A percentile compares a stretch with the other conserved stretches of the same genome.
Evolutionary conservation across 768 basidiomycete genomes (phyloP).

Genomic region (Paxillus rubicundulus): DNA sequence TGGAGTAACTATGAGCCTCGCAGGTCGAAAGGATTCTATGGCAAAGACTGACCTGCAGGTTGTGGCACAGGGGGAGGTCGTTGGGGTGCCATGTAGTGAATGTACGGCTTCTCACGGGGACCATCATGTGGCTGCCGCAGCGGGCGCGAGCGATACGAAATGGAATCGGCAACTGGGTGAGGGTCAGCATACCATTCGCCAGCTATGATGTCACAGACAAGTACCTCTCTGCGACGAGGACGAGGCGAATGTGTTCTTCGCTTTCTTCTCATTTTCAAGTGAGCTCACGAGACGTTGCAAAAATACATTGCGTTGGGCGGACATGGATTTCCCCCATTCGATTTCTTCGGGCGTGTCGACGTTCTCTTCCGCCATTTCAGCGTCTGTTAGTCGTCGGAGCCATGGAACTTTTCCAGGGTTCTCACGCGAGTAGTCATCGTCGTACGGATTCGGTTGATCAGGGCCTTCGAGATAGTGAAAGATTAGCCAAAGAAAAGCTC

Average conservation of each 20-base stretch:
- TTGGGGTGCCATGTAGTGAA: constrained; percentile 33
- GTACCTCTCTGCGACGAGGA: constrained; percentile 25
- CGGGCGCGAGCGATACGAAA: constrained; percentile 25
- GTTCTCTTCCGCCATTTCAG: constrained; percentile 65
- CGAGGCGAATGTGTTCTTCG: constrained; percentile 36
- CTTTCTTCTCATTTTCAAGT: constrained; percentile 50
- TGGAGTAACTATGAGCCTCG: constrained; percentile 11
- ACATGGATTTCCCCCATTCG: constrained; percentile 76
- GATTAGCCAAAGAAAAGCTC: constrained; percentile 80
- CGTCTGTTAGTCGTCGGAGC: constrained; percentile 51
- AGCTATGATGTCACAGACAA: background rate
- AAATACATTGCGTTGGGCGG: constrained; percentile 65
- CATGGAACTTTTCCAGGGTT: constrained; percentile 64
- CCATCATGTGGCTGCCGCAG: constrained; percentile 23
- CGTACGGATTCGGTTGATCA: constrained; percentile 67
- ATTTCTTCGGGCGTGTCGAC: constrained; percentile 76
- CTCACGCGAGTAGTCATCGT: constrained; percentile 57
- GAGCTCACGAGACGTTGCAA: constrained; percentile 65
- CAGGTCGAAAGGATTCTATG: background rate
- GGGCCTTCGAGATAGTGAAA: constrained; percentile 78
- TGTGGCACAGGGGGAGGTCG: constrained; percentile 18
- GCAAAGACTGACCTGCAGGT: constrained; percentile 20
- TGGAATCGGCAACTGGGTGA: constrained; percentile 20
- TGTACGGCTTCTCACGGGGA: constrained; percentile 32
- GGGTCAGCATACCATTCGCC: constrained; percentile 11